A percentile compares a stretch with the other conserved stretches of the same genome.
Evolutionary conservation across 306 rosid genomes (phyloP).

Genomic region (Quillaja saponaria): DNA sequence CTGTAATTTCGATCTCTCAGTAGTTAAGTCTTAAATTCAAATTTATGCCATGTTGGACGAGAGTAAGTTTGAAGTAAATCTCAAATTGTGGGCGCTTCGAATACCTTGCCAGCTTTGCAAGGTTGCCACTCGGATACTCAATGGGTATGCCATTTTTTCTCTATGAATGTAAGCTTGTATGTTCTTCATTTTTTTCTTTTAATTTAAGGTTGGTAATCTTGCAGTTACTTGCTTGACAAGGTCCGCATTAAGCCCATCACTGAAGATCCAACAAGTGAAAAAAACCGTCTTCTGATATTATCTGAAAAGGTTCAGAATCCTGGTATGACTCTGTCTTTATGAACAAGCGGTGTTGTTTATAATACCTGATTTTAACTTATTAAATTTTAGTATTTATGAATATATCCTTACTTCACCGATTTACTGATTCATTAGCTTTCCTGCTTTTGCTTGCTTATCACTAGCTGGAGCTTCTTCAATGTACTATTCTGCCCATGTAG

Average conservation of each 20-base stretch:
- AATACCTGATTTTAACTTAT: not conserved
- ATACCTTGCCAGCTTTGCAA: conserved; percentile 86
- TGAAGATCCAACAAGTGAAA: conserved; percentile 66
- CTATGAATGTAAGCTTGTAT: not conserved
- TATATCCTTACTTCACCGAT: too few relatives aligned
- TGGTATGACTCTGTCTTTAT: conserved; percentile 48
- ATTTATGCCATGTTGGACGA: conserved; percentile 54
- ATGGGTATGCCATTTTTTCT: conserved; percentile 51
- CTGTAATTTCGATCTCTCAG: too few relatives aligned
- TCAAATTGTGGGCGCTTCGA: conserved; percentile 76
- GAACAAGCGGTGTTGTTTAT: not conserved
- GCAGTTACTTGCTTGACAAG: conserved; percentile 79
- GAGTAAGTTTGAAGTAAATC: conserved; percentile 64
- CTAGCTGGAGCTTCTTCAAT: not conserved
- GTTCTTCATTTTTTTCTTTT: not conserved
- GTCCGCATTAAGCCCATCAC: conserved; percentile 83
- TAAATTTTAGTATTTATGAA: too few relatives aligned
- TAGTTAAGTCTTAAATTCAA: not conserved
- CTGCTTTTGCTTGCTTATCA: not conserved
- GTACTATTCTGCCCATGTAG: not conserved
- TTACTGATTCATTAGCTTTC: not conserved
- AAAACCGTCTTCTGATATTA: conserved; percentile 70
- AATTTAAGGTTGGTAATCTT: conserved; percentile 2
- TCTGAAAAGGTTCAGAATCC: conserved; percentile 63
- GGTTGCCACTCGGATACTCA: conserved; percentile 65